Base-by-base conservation (phyloP, 164 flowering plant species). In the Chloranthus sessilifolius region DNA sequence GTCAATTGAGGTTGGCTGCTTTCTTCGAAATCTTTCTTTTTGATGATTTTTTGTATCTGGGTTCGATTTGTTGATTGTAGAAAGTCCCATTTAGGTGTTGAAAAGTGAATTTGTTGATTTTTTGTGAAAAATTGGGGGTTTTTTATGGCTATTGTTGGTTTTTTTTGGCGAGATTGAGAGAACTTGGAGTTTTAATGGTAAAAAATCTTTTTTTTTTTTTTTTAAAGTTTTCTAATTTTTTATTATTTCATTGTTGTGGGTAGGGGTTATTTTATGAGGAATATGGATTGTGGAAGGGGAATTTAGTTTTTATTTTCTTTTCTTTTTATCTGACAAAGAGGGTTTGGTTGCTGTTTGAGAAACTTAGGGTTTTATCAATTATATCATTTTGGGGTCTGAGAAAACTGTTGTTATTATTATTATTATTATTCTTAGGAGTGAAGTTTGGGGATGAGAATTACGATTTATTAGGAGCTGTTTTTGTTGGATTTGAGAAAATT, bases 311-410 rank as follows among this genome's bases (percentile, higher is more conserved):
- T n/a, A n/a, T n/a, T n/a, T n/a, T n/a, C n/a, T n/a, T n/a, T n/a
- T n/a, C n/a, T n/a, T n/a, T n/a, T n/a, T n/a, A n/a, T n/a, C n/a
- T n/a, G n/a, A n/a, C n/a, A n/a, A n/a, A n/a, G n/a, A n/a, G n/a
- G n/a, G n/a, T n/a, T n/a, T n/a, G n/a, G n/a, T n/a, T n/a, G n/a
- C n/a, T n/a, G n/a, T n/a, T n/a, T n/a, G n/a, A n/a, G n/a, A n/a
- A n/a, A n/a, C n/a, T n/a, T n/a, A n/a, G 59, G 53, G 55, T 52
- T 59, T 63, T 49, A 5, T 53, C 15, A 55, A 40, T 6, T 21
- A 50, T 41, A 27, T 24, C 4, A n/a, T 61, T 61, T 56, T 2
- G 30, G 43, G 53, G 55, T 26, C 9, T 43, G 49, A 9, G 31
- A 17, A 2, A 22, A 8, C 21, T 25, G 22, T 7, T 11, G 21